Evolutionary conservation across 345 rosid species (phyloP), one percentile per base, ranked within the genome.

Genomic region (Hevea brasiliensis): DNA sequence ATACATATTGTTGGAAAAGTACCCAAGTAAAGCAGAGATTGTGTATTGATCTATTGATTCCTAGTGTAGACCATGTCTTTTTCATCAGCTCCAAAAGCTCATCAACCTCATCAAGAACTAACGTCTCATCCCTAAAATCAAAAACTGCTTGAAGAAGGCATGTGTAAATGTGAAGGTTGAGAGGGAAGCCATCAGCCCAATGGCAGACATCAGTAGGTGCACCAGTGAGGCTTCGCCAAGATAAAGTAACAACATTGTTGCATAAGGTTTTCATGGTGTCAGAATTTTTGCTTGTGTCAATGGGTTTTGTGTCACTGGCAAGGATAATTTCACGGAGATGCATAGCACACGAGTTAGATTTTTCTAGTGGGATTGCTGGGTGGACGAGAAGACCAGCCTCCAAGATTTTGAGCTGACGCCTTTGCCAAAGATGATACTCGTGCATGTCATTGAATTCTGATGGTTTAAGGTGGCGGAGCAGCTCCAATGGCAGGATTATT

Each of bases 171-270:
- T 88, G 89, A 4, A 94, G 74, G 70, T 90, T 94, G 67, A 94
- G 84, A 26, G 99, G 98, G 74, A 78, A 94, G 4, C 98, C 98
- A 47, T 94, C 97, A 1, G 97, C 97, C 99, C 99, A 94, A 42
- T 94, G 98, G 54, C 97, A 94, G n/a, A 87, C 85, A 64, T 89
- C 91, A 3, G 90, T 75, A 0, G 92, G 85, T n/a, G 82, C 73
- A 44, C 91, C 91, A 2, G 83, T 83, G 63, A 81, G 41, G 68
- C 90, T 83, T 44, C 98, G 76, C 94, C 98, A 92, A 0, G 95
- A 79, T 48, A 94, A 71, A 20, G 99, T 85, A 35, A 89, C 91
- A 2, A 90, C 89, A 3, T 82, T 75, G 72, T 92, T 87, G 85
- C 88, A 83, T 6, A 92, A 84, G 65, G 88, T 76, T 79, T 89